Evolutionary conservation across 2,329 filamentous ascomycete genomes (phyloP), one percentile per base, ranked within the genome.

Genomic region (Rhytidhysteron rufulum): DNA sequence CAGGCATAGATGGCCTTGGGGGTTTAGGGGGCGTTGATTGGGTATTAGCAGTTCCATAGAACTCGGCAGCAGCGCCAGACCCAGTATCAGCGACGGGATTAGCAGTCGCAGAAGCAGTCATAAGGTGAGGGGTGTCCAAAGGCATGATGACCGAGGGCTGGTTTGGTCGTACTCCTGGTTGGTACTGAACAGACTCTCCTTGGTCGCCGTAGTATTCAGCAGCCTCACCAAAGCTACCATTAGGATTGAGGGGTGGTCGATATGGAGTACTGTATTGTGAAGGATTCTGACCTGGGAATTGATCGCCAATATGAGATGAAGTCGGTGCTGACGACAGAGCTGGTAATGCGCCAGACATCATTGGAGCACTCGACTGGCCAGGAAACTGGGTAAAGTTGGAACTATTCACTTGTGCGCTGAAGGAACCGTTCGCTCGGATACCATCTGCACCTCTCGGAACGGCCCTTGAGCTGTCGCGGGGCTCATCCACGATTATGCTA

Each of bases 181-280:
- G 80, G 10, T 67, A 57, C 8, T 66, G 55, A 2, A 83, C 79
- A 15, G 77, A 81, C 54, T 82, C 67, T 9, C 79, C 80, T 50
- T 79, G 72, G 54, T 83, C 80, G 31, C 74, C 71, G 55, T 83
- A 83, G 57, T 80, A 83, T 24, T 81, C 78, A 13, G 80, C 73
- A 5, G 78, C 78, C 25, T 70, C 68, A 22, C 79, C 80, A 39
- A 71, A 71, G 16, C 70, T 67, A 30, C 53, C 51, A 24, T 53
- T 50, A 24, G 50, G 41, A 34, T 18, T 40, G 31, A 69, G 57
- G 41, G 65, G 62, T 39, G 71, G 70, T 39, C 67, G 62, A 50
- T 71, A 75, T 31, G 75, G 69, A 35, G 65, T 57, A 8, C 74
- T 50, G 43, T 62, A 72, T 9, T 65, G 59, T 5, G 58, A 45